These are phyloP conservation scores for Allium sativum DNA, from an alignment of 106 monocot species.

Conservation along the genomic window DNA sequence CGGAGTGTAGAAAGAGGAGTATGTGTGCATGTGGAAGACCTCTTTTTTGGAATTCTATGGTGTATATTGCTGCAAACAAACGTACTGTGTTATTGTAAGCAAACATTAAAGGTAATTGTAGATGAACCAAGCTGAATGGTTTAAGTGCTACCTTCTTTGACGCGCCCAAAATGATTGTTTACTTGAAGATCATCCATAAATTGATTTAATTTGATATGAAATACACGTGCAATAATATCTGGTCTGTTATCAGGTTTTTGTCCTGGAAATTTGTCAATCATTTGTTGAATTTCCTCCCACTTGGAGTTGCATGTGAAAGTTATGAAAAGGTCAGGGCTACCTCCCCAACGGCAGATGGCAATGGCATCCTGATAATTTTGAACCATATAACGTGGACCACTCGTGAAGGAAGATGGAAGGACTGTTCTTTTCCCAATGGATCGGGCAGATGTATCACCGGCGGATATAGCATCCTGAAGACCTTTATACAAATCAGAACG, in stretches of 20 bases:
- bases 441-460: neutral
- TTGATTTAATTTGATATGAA: no score
- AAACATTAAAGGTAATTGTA: neutral
- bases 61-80: neutral
- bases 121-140: neutral
- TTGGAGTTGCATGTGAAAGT: constrained; percentile 16
- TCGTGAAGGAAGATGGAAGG: constrained; percentile 5
- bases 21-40: no score
- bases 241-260: no score
- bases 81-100: neutral
- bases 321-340: constrained; percentile 5
- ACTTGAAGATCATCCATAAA: neutral
- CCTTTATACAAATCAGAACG: constrained; percentile 4
- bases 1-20: no score
- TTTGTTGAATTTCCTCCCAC: constrained; percentile 4
- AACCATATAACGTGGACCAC: constrained; percentile 10
- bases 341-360: constrained; percentile 1
- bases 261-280: neutral
- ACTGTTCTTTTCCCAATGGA: neutral
- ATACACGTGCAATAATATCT: no score
- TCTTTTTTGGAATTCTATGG: neutral
- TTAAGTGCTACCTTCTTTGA: neutral
- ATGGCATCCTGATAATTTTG: constrained; percentile 20
- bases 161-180: no score
- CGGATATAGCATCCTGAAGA: neutral